phyloP scores from a whole-genome alignment of 169 alveolate genomes.

The Plasmodium knowlesi region DNA sequence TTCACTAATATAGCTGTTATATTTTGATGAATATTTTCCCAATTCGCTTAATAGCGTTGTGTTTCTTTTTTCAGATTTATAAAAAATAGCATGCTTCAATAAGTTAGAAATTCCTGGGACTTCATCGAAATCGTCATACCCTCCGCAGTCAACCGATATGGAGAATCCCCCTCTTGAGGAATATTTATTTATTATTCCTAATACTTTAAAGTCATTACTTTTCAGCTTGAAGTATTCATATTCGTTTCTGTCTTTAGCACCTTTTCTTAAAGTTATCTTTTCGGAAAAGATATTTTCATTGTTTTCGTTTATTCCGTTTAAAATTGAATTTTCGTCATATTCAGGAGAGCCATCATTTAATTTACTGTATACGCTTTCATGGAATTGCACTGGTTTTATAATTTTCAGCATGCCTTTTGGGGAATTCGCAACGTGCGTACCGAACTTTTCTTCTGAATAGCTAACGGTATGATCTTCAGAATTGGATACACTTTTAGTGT shows the following conservation, averaged over 20 bases:
- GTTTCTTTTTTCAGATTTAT: conserved; percentile 71
- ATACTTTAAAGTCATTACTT: conserved; percentile 65
- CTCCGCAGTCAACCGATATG: conserved; percentile 70
- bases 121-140: conserved; percentile 71
- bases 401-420: not conserved
- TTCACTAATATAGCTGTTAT: conserved; percentile 37
- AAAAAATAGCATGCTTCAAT: conserved; percentile 50
- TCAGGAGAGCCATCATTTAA: conserved; percentile 14
- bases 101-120: conserved; percentile 73
- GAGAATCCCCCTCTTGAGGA: conserved; percentile 71
- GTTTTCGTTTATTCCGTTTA: conserved; percentile 10
- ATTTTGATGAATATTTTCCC: conserved; percentile 52
- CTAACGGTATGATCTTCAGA: not conserved
- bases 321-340: conserved; percentile 7
- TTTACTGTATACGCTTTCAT: conserved; percentile 3
- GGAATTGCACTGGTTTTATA: conserved; percentile 40
- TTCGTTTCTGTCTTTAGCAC: conserved; percentile 36
- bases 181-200: conserved; percentile 73
- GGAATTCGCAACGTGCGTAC: not conserved
- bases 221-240: conserved; percentile 65
- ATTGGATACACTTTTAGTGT: not conserved
- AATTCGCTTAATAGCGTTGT: conserved; percentile 69
- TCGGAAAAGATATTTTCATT: conserved; percentile 47
- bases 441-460: conserved; percentile 4
- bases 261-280: conserved; percentile 43